Percentiles rank a stretch among this genome's conserved stretches.
These are phyloP conservation scores for Trichocomaceae sp. DNA, from an alignment of 2,329 filamentous ascomycete species.

Conservation along the genomic window DNA sequence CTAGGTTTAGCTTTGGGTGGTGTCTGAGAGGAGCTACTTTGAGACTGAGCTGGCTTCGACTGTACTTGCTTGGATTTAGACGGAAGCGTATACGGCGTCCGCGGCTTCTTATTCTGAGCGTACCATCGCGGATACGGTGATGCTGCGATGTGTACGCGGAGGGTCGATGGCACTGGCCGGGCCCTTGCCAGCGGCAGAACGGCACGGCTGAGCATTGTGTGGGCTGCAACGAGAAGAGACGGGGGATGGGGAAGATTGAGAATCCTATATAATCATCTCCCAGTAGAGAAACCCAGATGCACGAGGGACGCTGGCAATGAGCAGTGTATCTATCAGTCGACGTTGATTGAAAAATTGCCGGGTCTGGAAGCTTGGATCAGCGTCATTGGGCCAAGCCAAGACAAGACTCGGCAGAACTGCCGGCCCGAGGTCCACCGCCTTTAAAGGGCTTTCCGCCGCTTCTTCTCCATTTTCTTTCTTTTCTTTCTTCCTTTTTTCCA, in stretches of 20 bases:
- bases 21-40: not conserved
- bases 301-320: not conserved
- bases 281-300: not conserved
- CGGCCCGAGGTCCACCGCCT: slow-evolving; percentile 20
- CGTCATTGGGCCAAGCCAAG: slow-evolving; percentile 9
- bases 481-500: slow-evolving; percentile 36
- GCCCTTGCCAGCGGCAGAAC: slow-evolving; percentile 41
- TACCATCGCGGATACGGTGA: slow-evolving; percentile 33
- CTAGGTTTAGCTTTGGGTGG: slow-evolving; percentile 12
- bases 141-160: slow-evolving; percentile 29
- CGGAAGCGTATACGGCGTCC: slow-evolving; percentile 29
- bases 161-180: slow-evolving; percentile 30
- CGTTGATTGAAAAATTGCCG: slow-evolving; percentile 10
- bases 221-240: slow-evolving; percentile 8
- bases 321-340: not conserved
- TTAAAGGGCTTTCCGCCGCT: slow-evolving; percentile 13
- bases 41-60: slow-evolving; percentile 12
- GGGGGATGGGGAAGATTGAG: slow-evolving; percentile 14
- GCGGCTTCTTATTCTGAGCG: slow-evolving; percentile 31
- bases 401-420: slow-evolving; percentile 15
- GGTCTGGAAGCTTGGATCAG: not conserved
- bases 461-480: slow-evolving; percentile 14
- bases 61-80: slow-evolving; percentile 25
- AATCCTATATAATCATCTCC: slow-evolving; percentile 9
- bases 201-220: slow-evolving; percentile 41